Evolutionary conservation across 2,329 filamentous ascomycete genomes (phyloP), one percentile per base, ranked within the genome.

Genomic region (Pseudohalonectria lignicola): DNA sequence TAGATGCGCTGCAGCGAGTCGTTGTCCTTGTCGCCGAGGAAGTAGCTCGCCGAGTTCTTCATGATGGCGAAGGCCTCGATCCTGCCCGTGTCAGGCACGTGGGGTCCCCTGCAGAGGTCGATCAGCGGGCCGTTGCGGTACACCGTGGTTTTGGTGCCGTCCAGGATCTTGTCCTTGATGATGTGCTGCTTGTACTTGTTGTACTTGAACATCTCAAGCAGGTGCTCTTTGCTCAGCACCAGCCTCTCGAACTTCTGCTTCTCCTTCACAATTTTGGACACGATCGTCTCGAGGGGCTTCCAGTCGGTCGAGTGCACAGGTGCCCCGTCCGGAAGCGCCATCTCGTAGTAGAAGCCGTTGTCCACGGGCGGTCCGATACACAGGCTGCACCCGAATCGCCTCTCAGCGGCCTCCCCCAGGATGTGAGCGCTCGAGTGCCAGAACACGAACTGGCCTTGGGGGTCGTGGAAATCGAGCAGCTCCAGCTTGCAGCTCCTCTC

Each of bases 121-220:
- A 96, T 94, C 40, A 96, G 69, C 12, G 87, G 87, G 41, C 92
- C 92, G 53, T 87, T 93, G 39, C 86, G 79, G 62, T 96, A 98
- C 30, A 96, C 90, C 9, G 92, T 96, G 56, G 86, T 94, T 56
- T 74, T 86, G 40, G 86, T 88, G 49, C 86, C 87, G 49, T 94
- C 86, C 29, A 80, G 70, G 43, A 96, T 85, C 62, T 93, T 87
- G 67, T 87, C 83, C 51, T 86, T 82, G 65, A 98, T 96, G 61
- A 96, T 94, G 60, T 95, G 85, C 58, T 94, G 79, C 75, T 98
- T 96, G 71, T 94, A 96, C 60, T 92, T 92, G 73, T 93, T 95
- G 71, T 94, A 93, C 51, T 79, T 77, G 69, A 96, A 96, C 85
- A 96, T 94, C 58, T 94, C 86, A 37, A 92, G 75, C 36, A 96